Conservation (phyloP, 2,329 filamentous ascomycete species). For the Venturia oleaginea region DNA sequence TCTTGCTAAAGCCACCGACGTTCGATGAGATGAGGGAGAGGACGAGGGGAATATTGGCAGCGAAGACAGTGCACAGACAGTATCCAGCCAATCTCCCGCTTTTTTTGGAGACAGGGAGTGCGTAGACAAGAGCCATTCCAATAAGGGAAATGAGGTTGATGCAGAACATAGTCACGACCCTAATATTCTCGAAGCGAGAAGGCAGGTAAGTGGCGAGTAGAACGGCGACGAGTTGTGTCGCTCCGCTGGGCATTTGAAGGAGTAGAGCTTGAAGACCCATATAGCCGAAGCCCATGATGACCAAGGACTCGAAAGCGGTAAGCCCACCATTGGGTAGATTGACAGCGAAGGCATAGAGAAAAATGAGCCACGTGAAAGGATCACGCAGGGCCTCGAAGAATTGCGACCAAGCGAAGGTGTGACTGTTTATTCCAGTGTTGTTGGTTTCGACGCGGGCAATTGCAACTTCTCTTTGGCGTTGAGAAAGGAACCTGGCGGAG, state of each 20-base stretch:
- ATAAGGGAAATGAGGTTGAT: background rate
- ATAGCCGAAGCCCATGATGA: slow-evolving; percentile 6
- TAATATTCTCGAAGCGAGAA: slow-evolving; percentile 17
- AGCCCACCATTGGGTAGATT: slow-evolving; percentile 5
- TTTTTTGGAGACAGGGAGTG: slow-evolving; percentile 17
- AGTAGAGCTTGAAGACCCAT: background rate
- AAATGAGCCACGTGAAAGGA: background rate
- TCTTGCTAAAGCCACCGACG: slow-evolving; percentile 19
- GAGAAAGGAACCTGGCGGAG: background rate
- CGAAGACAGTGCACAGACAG: slow-evolving; percentile 20
- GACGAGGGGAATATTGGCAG: slow-evolving; percentile 19
- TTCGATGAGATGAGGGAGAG: slow-evolving; percentile 18
- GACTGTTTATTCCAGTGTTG: background rate
- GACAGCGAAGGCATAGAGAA: background rate
- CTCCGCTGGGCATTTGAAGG: slow-evolving; percentile 4
- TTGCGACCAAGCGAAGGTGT: background rate
- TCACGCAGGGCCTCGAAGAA: background rate
- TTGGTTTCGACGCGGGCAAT: background rate
- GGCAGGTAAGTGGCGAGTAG: slow-evolving; percentile 18
- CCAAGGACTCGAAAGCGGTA: background rate
- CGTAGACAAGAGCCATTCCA: background rate
- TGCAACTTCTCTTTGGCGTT: background rate
- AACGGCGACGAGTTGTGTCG: background rate
- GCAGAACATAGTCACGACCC: slow-evolving; percentile 14
- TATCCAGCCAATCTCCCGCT: slow-evolving; percentile 21